Percentiles rank a stretch among this genome's conserved stretches.
Conservation (phyloP, 2,329 filamentous ascomycete genomes). For the Sphaerulina vaccinii region DNA sequence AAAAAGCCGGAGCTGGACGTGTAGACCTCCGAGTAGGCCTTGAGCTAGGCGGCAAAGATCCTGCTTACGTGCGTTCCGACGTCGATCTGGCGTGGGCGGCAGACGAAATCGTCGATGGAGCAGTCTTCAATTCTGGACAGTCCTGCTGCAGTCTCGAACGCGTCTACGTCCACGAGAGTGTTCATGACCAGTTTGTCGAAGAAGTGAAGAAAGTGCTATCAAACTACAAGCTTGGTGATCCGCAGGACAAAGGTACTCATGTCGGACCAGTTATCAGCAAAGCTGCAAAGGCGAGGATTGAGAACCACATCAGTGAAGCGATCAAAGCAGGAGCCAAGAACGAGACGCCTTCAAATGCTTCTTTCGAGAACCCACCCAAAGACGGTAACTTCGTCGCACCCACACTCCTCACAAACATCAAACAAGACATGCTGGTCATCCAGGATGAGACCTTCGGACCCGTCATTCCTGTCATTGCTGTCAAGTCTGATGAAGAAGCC, state of each 20-base stretch:
- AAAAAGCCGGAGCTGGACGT: constrained; percentile 78
- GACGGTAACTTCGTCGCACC: constrained; percentile 87
- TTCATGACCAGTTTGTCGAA: constrained; percentile 79
- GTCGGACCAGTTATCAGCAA: constrained; percentile 87
- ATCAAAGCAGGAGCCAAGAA: constrained; percentile 79
- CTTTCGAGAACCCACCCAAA: constrained; percentile 69
- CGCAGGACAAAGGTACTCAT: constrained; percentile 73
- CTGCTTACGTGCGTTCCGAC: constrained; percentile 82
- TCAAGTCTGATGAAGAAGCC: constrained; percentile 77
- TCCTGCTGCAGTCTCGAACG: constrained; percentile 93
- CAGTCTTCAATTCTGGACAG: constrained; percentile 98
- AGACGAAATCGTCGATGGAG: constrained; percentile 90
- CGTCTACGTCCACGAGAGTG: constrained; percentile 81
- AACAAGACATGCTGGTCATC: constrained; percentile 85
- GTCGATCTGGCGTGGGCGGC: constrained; percentile 89
- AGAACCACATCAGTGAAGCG: constrained; percentile 78
- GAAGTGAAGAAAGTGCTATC: constrained; percentile 75
- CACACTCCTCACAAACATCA: constrained; percentile 74
- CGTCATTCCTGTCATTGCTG: constrained; percentile 85
- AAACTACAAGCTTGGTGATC: constrained; percentile 84
- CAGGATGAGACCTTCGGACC: constrained; percentile 93
- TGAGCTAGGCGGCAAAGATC: constrained; percentile 92
- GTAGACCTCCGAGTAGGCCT: constrained; percentile 78
- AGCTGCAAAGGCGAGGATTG: constrained; percentile 71
- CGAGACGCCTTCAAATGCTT: constrained; percentile 76